Base-by-base conservation (phyloP, 306 rosid species). In the Corylus avellana region DNA sequence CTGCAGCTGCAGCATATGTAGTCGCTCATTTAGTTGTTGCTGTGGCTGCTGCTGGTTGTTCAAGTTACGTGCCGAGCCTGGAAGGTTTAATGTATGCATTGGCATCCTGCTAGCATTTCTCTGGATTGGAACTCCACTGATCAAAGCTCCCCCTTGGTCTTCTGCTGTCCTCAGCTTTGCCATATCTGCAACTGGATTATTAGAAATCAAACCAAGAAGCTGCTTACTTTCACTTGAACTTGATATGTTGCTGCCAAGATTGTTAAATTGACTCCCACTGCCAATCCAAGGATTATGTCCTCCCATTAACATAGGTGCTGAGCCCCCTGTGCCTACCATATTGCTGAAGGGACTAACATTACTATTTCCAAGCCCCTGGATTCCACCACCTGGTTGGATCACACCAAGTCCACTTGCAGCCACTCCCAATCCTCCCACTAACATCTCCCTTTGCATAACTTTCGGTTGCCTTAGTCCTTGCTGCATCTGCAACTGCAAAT, bases 181-280 rank as follows among this genome's bases (percentile, higher is more conserved):
- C 14, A 8, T 68, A 49, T 44, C 7, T 58, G 70, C 54, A 27
- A 61, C n/a, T 12, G 70, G 32, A 64, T 18, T n/a, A 20, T 68
- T 67, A 6, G 80, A 42, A 53, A 54, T 46, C 25, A 71, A 22
- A 16, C 68, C 73, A 17, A 64, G 56, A 76, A 35, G 82, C 17
- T 39, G 82, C 48, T 80, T 77, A 54, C 56, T 63, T 39, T 77
- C 81, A 58, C 77, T 80, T 69, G 54, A 50, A 73, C 76, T 69
- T 29, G 54, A 39, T 44, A 25, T 66, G 22, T 27, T 68, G 42
- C 70, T 73, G 76, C 61, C 42, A 14, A 4, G 70, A 68, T 67
- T 80, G 79, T 57, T 80, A 48, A 25, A 46, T 35, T 64, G 48
- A 12, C 77, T 73, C 2, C 74, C 51, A 84, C 44, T 77, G 10